Percentiles rank a stretch among this genome's conserved stretches.
These are phyloP conservation scores for Madurella mycetomatis DNA, from an alignment of 2,329 filamentous ascomycete species.

Conservation along the genomic window DNA sequence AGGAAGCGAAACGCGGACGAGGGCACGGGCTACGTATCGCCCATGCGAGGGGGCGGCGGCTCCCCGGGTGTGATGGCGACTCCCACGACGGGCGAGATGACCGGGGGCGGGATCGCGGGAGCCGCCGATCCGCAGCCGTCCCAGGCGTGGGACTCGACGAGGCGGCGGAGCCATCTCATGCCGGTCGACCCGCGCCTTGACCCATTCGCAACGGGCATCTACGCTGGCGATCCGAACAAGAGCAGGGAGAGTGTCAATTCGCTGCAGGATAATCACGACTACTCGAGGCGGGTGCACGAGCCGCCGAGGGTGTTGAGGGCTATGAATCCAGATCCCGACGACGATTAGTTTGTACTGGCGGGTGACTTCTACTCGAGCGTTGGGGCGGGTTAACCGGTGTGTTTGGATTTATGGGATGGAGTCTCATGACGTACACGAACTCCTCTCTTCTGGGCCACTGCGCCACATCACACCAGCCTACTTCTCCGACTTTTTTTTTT, in stretches of 20 bases:
- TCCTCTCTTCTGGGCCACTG: constrained; percentile 3
- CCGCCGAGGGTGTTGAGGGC: constrained; percentile 54
- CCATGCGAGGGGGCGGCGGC: constrained; percentile 48
- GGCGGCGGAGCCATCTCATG: constrained; percentile 49
- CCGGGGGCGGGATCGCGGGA: constrained; percentile 10
- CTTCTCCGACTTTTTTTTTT: constrained; percentile 4
- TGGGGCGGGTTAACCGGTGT: background rate
- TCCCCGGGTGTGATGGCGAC: constrained; percentile 46
- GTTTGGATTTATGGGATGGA: background rate
- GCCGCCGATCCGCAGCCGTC: background rate
- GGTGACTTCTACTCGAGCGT: background rate
- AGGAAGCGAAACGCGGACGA: constrained; percentile 42
- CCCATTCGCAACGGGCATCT: constrained; percentile 54
- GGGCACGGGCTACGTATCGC: constrained; percentile 40
- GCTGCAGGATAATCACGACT: constrained; percentile 61
- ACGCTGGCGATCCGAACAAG: constrained; percentile 49
- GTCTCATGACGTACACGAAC: constrained; percentile 32
- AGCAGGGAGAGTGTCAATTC: constrained; percentile 62
- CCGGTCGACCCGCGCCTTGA: constrained; percentile 61
- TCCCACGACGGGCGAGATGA: constrained; percentile 32
- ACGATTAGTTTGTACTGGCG: constrained; percentile 23
- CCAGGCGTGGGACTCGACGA: constrained; percentile 32
- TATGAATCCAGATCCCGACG: constrained; percentile 55
- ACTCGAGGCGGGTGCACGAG: constrained; percentile 55
- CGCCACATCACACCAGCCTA: constrained; percentile 1